Conservation (phyloP, 2,329 filamentous ascomycete species). For the Sclerotinia minor region DNA sequence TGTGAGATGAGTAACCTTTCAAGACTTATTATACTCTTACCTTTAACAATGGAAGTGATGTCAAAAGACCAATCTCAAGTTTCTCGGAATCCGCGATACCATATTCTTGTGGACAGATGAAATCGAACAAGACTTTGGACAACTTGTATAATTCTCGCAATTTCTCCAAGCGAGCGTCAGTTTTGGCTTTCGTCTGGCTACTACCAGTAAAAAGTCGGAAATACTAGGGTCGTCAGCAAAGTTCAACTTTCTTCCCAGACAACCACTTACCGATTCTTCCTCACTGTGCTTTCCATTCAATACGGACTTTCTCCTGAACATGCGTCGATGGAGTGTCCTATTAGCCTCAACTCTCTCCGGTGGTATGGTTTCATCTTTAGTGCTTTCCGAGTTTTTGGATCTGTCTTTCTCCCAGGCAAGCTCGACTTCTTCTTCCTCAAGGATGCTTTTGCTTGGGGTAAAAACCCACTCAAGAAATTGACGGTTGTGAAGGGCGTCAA, state of each 20-base stretch:
- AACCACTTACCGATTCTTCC: conserved; percentile 38
- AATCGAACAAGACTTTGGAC: conserved; percentile 94
- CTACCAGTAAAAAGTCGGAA: conserved; percentile 87
- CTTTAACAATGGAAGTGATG: conserved; percentile 83
- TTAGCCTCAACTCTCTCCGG: conserved; percentile 37
- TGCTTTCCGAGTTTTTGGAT: conserved; percentile 34
- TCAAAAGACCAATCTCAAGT: conserved; percentile 95
- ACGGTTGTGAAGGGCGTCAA: conserved; percentile 94
- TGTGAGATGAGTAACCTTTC: conserved; percentile 26
- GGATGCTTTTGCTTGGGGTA: conserved; percentile 76
- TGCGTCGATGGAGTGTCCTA: conserved; percentile 45
- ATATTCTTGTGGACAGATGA: conserved; percentile 97
- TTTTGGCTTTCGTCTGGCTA: conserved; percentile 72
- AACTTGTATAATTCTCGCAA: conserved; percentile 90
- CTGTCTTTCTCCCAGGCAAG: conserved; percentile 39
- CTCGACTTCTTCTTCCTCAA: conserved; percentile 63
- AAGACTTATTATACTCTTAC: conserved; percentile 25
- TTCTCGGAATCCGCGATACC: conserved; percentile 95
- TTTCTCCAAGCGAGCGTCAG: conserved; percentile 81
- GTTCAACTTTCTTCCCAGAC: no score
- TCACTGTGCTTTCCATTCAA: conserved; percentile 56
- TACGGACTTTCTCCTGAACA: conserved; percentile 63
- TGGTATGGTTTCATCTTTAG: conserved; percentile 31
- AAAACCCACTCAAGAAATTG: conserved; percentile 98
- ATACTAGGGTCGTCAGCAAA: conserved; percentile 52